Evolutionary conservation across 257 asterid species (phyloP).

Genomic region (Penstemon davidsonii): DNA sequence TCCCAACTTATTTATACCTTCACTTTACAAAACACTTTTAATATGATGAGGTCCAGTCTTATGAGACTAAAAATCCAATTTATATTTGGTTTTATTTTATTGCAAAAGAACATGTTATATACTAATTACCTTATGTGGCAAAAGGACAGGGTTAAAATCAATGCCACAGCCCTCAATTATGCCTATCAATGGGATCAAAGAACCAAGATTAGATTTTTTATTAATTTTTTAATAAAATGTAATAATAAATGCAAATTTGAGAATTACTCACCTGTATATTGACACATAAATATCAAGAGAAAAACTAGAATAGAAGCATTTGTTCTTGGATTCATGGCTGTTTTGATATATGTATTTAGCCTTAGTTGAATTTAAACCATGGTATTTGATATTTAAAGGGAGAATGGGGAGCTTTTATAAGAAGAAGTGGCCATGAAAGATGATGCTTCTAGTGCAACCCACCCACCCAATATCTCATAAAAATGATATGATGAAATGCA

Average conservation of each 20-base stretch:
- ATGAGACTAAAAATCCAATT: no score
- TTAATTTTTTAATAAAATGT: slow-evolving; percentile 21
- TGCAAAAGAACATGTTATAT: background rate
- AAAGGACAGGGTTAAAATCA: slow-evolving; percentile 27
- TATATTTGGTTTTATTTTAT: background rate
- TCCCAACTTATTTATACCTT: no score
- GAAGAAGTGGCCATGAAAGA: slow-evolving; percentile 31
- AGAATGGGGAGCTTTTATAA: slow-evolving; percentile 32
- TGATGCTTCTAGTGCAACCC: slow-evolving; percentile 31
- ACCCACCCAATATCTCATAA: slow-evolving; percentile 36
- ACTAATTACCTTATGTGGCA: slow-evolving; percentile 50
- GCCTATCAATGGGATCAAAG: slow-evolving; percentile 33
- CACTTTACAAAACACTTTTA: no score
- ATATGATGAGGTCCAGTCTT: no score
- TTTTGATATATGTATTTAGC: no score
- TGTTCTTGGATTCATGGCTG: no score
- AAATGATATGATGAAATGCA: slow-evolving; percentile 61
- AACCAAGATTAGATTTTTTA: no score
- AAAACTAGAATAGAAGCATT: no score
- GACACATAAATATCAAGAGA: no score
- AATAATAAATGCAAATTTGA: slow-evolving; percentile 1
- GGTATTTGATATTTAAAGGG: no score
- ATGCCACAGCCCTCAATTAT: slow-evolving; percentile 31
- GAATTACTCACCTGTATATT: no score
- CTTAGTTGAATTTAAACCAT: no score